These are phyloP conservation scores for Syzygium grande DNA, from an alignment of 345 rosid genomes.

Conservation along the genomic window DNA sequence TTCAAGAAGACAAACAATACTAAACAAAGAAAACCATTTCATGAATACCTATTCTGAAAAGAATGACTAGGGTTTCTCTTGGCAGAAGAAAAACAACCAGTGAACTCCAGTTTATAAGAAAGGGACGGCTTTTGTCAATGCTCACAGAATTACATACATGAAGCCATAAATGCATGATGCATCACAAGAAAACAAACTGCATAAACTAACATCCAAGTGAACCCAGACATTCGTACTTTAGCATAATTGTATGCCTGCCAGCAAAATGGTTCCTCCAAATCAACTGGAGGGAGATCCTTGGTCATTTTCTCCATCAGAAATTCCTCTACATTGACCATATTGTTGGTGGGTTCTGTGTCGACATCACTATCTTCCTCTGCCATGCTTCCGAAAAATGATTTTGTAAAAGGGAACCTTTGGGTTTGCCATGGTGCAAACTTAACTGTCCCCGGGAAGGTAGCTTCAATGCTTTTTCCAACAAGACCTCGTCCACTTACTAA, in stretches of 20 bases:
- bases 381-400: constrained; percentile 16
- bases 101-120: background rate
- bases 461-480: constrained; percentile 70
- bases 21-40: background rate
- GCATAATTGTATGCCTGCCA: constrained; percentile 96
- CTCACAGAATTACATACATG: background rate
- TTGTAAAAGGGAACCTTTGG: constrained; percentile 28
- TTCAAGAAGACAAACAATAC: background rate
- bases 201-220: background rate
- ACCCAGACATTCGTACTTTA: constrained; percentile 33
- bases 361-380: constrained; percentile 76
- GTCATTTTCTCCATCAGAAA: constrained; percentile 75
- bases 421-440: constrained; percentile 77
- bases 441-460: constrained; percentile 88
- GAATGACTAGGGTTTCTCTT: background rate
- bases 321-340: constrained; percentile 70
- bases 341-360: constrained; percentile 52
- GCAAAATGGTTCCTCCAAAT: constrained; percentile 90
- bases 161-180: background rate
- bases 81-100: background rate
- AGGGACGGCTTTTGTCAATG: background rate
- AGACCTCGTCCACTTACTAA: constrained; percentile 68
- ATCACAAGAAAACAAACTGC: background rate
- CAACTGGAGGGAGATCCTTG: constrained; percentile 77
- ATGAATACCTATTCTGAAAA: background rate